Base-by-base conservation (phyloP, 2,329 filamentous ascomycete species). In the Talaromyces marneffei region DNA sequence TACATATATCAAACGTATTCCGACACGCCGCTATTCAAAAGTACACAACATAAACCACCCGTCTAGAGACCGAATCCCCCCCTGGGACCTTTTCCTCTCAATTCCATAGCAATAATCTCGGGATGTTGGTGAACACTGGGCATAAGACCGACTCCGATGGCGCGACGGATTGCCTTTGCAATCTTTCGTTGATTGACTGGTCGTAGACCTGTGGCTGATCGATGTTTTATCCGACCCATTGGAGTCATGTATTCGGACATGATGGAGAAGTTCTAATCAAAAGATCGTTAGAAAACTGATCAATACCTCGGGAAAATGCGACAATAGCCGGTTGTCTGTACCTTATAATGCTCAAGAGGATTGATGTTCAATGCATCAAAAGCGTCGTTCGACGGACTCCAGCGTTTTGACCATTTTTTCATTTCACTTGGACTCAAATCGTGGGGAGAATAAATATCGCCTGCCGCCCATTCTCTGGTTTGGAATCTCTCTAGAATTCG, bases 101-200 rank as follows among this genome's bases (percentile, higher is more conserved):
- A 62, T 54, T 76, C 71, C 14, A 66, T 63, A 4, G 81, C 79
- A 66, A 96, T 74, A 61, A 96, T 81, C 75, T 95, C 90, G 3
- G 94, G 94, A 78, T 99, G 94, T 66, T 82, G 81, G 79, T 99
- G 90, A 60, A 95, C 88, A 73, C 88, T 95, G 25, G 94, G 94
- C 83, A 97, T 92, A 63, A 97, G 80, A 16, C 94, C 94, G 71
- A 97, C 83, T 1, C 92, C 94, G 69, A 97, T 88, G 20, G 90
- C 88, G 68, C 94, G 85, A 66, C 94, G 83, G 69, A 99, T 89
- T 58, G 95, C 93, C 81, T 95, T 97, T 64, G 93, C 90, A 72
- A 99, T 86, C 78, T 89, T 92, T 67, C 94, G 84, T 80, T 99
- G 94, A 80, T 97, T 97, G 66, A 90, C 88, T 2, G 90, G 89